phyloP scores from a whole-genome alignment of 768 basidiomycete genomes.

The Lactarius vividus region DNA sequence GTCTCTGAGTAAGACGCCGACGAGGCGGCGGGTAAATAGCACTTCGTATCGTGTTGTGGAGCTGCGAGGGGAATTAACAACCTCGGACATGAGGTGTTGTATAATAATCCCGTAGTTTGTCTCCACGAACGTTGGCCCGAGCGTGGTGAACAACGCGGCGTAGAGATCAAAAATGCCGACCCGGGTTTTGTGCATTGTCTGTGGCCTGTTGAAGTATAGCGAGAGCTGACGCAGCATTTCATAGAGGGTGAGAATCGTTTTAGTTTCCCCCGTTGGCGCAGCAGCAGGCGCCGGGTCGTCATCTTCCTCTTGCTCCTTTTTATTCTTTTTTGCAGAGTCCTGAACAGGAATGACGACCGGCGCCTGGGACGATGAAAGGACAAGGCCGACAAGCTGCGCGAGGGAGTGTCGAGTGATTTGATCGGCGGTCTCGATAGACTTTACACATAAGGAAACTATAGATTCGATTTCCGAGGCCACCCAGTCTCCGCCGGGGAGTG shows the following conservation, averaged over 20 bases:
- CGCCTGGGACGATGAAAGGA: slow-evolving; percentile 81
- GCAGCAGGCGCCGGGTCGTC: slow-evolving; percentile 53
- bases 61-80: slow-evolving; percentile 61
- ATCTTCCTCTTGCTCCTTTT: slow-evolving; percentile 54
- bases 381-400: slow-evolving; percentile 75
- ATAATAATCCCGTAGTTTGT: slow-evolving; percentile 76
- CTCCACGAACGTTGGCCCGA: slow-evolving; percentile 81
- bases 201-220: slow-evolving; percentile 72
- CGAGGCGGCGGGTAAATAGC: slow-evolving; percentile 65
- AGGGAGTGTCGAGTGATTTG: slow-evolving; percentile 79
- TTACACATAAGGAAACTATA: slow-evolving; percentile 63
- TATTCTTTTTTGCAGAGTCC: slow-evolving; percentile 61
- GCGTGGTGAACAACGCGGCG: slow-evolving; percentile 64
- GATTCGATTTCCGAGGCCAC: slow-evolving; percentile 73
- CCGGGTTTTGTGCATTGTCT: slow-evolving; percentile 63
- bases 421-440: slow-evolving; percentile 78
- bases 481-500: slow-evolving; percentile 52
- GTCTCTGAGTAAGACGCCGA: slow-evolving; percentile 77
- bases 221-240: slow-evolving; percentile 88
- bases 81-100: slow-evolving; percentile 73
- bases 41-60: slow-evolving; percentile 66
- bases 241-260: slow-evolving; percentile 63
- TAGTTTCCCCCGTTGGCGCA: slow-evolving; percentile 52
- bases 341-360: slow-evolving; percentile 48
- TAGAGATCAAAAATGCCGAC: slow-evolving; percentile 92